Conservation (phyloP, 1,284 basidiomycete genomes). For the Phaffia rhodozyma region DNA sequence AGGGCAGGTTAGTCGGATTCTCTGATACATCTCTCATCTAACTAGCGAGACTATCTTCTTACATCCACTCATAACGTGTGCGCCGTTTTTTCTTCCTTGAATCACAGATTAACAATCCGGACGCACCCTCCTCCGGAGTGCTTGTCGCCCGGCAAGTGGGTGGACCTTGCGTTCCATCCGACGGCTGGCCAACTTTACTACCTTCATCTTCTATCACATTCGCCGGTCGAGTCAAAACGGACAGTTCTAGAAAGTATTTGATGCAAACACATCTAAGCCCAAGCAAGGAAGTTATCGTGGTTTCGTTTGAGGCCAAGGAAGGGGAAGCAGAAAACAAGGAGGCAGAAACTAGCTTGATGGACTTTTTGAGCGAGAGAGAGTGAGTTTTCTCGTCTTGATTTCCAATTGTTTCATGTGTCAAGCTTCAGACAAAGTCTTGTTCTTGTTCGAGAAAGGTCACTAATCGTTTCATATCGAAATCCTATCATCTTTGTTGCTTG, state of each 20-base stretch:
- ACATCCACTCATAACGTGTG: too few relatives aligned
- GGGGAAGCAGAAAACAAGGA: background rate
- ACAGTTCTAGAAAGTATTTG: constrained; percentile 10
- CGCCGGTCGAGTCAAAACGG: constrained; percentile 10
- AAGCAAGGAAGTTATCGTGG: constrained; percentile 15
- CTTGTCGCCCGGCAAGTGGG: constrained; percentile 6
- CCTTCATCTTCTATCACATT: background rate
- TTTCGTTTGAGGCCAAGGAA: background rate
- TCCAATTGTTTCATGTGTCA: background rate
- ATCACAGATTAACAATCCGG: constrained; percentile 10
- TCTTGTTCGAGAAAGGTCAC: background rate
- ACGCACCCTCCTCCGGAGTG: background rate
- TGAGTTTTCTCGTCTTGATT: background rate
- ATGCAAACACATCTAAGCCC: constrained; percentile 13
- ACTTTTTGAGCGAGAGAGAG: constrained; percentile 9
- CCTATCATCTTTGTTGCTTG: too few relatives aligned
- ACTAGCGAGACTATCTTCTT: background rate
- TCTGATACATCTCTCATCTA: too few relatives aligned
- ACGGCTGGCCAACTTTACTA: background rate
- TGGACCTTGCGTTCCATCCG: background rate
- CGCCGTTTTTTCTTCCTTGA: background rate
- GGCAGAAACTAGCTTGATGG: background rate
- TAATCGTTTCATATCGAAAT: too few relatives aligned
- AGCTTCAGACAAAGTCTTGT: background rate
- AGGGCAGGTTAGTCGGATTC: too few relatives aligned